Evolutionary conservation across 305 asterid species (phyloP).

Genomic region (Fraxinus dipetala): DNA sequence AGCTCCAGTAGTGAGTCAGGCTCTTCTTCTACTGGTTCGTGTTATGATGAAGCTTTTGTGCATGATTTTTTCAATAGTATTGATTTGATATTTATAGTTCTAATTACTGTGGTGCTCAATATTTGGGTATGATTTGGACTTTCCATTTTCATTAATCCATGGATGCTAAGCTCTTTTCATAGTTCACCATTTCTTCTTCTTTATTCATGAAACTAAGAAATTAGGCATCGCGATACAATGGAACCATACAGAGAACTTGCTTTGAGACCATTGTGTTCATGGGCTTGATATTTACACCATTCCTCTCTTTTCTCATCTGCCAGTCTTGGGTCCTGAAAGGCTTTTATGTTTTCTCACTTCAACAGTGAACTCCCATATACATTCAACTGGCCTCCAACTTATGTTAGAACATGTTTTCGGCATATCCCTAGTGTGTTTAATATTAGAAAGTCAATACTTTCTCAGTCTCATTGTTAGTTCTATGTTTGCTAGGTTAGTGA

Average conservation of each 20-base stretch:
- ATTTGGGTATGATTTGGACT: not conserved
- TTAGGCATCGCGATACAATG: not conserved
- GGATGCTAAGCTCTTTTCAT: not conserved
- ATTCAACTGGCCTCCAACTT: not conserved
- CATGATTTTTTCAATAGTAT: not conserved
- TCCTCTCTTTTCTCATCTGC: not conserved
- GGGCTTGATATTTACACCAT: not conserved
- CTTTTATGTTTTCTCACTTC: not conserved
- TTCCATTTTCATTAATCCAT: not conserved
- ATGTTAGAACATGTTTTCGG: not conserved
- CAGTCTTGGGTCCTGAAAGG: not conserved
- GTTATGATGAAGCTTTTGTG: conserved; percentile 14
- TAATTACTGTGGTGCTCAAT: not conserved
- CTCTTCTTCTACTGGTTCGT: conserved; percentile 53
- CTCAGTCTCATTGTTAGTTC: not conserved
- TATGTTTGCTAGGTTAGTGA: not conserved
- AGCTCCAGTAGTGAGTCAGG: conserved; percentile 62
- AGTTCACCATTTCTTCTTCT: not conserved
- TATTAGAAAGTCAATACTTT: not conserved
- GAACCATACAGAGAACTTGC: not conserved
- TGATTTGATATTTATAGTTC: not conserved
- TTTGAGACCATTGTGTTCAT: not conserved
- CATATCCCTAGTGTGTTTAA: not conserved
- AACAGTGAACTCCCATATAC: not conserved
- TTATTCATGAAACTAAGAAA: not conserved